Base-by-base conservation (phyloP, 139 green algal genomes). In the Chlorella sp. region DNA sequence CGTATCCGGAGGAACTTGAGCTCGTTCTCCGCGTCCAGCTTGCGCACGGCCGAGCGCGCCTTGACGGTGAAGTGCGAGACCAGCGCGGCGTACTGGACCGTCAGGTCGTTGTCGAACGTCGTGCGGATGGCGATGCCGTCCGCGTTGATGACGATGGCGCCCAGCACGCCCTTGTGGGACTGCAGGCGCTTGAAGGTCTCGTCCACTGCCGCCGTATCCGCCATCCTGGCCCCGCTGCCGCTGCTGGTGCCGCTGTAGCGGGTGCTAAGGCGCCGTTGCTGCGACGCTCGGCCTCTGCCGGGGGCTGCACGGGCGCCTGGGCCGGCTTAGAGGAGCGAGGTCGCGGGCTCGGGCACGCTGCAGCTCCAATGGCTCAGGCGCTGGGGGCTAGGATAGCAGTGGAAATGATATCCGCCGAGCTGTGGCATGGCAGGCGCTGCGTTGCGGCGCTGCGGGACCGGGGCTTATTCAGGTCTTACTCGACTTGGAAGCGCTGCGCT, bases 101-200 rank as follows among this genome's bases (percentile, higher is more conserved):
- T 89, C 24, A 92, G 50, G 33, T 94, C 87, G n/a, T 85, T 90
- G 69, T 94, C 91, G 70, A 93, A 89, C 24, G 88, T 97, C 14
- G 84, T 90, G 27, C 92, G 82, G 74, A 97, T 93, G 55, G 92
- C 81, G 27, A 95, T 91, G 55, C 92, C 92, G 66, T 97, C 92
- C 62, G 74, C 76, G 76, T 95, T 95, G 69, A 92, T 82, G 29
- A 97, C 88, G 2, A 94, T 83, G 0, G 93, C 87, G 5, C 91
- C 92, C 29, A 91, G 63, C 0, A 95, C 84, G 31, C 88, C 90
- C 63, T 90, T 84, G 35, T 84, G 79, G 10, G 70, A 78, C 62
- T 85, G 80, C 33, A 82, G 29, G 1, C 72, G 69, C 51, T 88
- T 93, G 72, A 96, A 85, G 0, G 86, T 91, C 77, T 95, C 91